These are phyloP conservation scores for Xylaria sp. DNA, from an alignment of 2,329 filamentous ascomycete species.

Conservation along the genomic window DNA sequence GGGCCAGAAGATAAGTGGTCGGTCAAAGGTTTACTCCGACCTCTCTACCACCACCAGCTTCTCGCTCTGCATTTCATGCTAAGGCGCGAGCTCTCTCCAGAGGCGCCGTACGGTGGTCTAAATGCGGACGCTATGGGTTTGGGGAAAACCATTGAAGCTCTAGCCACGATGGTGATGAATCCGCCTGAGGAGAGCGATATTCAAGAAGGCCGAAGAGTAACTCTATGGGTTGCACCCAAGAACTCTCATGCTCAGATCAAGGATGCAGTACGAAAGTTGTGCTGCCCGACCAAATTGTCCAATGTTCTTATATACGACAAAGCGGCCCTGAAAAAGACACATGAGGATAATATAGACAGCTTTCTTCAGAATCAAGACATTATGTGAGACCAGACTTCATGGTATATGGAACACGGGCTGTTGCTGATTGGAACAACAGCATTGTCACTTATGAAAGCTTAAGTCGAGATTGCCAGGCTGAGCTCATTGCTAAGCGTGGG, in stretches of 20 bases:
- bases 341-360: background rate
- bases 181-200: background rate
- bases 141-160: background rate
- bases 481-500: background rate
- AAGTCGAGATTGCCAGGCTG: background rate
- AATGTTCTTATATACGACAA: slow-evolving; percentile 2
- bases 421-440: background rate
- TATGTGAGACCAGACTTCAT: background rate
- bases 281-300: background rate
- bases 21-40: background rate
- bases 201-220: background rate
- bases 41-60: background rate
- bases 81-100: background rate
- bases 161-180: background rate
- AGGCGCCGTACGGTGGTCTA: background rate
- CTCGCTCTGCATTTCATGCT: background rate
- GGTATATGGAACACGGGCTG: background rate
- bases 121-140: background rate
- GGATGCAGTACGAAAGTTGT: background rate
- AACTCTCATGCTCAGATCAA: background rate
- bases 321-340: background rate
- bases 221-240: background rate
- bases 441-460: background rate
- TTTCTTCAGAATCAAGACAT: slow-evolving; percentile 1
- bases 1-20: background rate